Evolutionary conservation across 257 asterid genomes (phyloP).

Genomic region (Linderniella brevidens): DNA sequence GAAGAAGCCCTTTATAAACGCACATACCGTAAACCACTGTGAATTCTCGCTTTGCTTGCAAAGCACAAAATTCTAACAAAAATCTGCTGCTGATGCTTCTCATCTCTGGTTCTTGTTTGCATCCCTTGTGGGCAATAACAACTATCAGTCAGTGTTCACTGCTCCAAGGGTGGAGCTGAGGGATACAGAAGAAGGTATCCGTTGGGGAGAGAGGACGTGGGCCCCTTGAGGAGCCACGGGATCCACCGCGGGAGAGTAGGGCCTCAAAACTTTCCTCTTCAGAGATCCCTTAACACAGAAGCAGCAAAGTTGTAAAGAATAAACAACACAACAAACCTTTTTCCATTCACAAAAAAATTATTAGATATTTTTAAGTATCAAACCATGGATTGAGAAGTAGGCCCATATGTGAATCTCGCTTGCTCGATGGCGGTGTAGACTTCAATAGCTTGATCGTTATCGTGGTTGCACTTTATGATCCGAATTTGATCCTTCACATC

Average conservation of each 20-base stretch:
- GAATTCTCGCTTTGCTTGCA: too few species aligned
- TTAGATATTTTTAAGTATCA: constrained; percentile 10
- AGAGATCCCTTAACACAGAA: constrained; percentile 34
- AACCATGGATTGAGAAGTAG: constrained; percentile 49
- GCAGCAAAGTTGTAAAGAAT: background rate
- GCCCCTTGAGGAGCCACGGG: constrained; percentile 27
- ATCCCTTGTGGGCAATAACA: too few species aligned
- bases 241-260: constrained; percentile 64
- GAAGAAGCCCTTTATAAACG: too few species aligned
- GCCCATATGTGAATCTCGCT: constrained; percentile 62
- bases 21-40: too few species aligned
- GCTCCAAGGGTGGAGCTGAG: constrained; percentile 58
- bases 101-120: too few species aligned
- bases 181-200: constrained; percentile 50
- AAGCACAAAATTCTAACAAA: too few species aligned
- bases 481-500: constrained; percentile 75
- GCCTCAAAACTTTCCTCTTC: constrained; percentile 64
- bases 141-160: constrained; percentile 33
- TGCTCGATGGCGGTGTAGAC: constrained; percentile 69
- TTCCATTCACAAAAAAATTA: constrained; percentile 5
- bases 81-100: too few species aligned
- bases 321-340: constrained; percentile 5
- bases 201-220: constrained; percentile 48
- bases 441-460: constrained; percentile 68
- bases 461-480: constrained; percentile 57